Evolutionary conservation across 306 rosid genomes (phyloP).

Genomic region (Trifolium subterraneum): DNA sequence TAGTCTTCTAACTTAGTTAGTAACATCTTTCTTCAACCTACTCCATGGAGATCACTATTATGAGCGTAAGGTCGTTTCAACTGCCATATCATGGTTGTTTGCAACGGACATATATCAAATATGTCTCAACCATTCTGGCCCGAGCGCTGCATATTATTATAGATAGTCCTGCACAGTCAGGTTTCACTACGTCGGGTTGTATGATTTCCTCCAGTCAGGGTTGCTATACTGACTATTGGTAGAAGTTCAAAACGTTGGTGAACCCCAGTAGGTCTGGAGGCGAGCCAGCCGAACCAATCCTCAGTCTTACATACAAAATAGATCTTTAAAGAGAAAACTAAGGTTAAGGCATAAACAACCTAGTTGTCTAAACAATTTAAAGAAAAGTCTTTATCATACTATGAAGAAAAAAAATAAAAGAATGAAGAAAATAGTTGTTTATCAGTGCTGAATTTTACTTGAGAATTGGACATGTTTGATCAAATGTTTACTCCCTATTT

Average conservation of each 20-base stretch:
- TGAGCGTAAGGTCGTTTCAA: background rate
- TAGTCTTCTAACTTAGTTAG: too few species aligned
- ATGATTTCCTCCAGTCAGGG: background rate
- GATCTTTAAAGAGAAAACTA: too few species aligned
- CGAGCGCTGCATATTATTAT: background rate
- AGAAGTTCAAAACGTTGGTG: background rate
- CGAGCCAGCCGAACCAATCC: background rate
- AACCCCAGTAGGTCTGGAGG: background rate
- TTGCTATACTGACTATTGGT: background rate
- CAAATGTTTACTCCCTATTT: too few species aligned
- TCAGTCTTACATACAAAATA: background rate
- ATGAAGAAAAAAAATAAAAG: too few species aligned
- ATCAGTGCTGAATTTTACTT: too few species aligned
- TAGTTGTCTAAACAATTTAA: too few species aligned
- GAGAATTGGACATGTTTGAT: too few species aligned
- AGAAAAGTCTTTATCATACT: too few species aligned
- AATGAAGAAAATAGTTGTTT: too few species aligned
- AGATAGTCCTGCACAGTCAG: background rate
- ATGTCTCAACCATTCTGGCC: background rate
- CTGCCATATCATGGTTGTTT: background rate
- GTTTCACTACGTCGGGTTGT: background rate
- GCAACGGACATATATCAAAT: background rate
- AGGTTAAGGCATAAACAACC: too few species aligned
- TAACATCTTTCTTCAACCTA: too few species aligned
- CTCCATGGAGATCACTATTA: background rate